phyloP scores from a whole-genome alignment of 164 flowering plant genomes.

The Liriodendron chinense region DNA sequence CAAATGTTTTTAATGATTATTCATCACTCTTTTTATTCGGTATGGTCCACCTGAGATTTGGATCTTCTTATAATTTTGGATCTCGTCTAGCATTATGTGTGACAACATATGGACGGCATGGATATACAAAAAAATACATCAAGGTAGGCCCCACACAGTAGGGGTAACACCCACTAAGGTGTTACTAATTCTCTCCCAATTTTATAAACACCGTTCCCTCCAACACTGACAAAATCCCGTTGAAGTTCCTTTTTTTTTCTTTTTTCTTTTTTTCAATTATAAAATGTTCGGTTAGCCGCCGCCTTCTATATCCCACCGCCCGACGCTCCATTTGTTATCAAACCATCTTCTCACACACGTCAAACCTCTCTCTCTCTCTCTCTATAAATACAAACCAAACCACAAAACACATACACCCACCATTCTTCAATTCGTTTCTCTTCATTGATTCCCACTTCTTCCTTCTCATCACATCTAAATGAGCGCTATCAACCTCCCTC shows the following conservation, averaged over 20 bases:
- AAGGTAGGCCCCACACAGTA: too few relatives aligned
- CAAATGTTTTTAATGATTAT: too few relatives aligned
- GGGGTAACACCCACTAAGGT: too few relatives aligned
- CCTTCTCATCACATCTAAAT: neutral
- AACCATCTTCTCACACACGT: constrained; percentile 20
- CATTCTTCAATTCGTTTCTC: neutral
- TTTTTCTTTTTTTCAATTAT: neutral
- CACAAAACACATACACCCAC: constrained; percentile 6
- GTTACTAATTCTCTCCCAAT: too few relatives aligned
- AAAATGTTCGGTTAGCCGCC: constrained; percentile 6
- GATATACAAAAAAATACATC: too few relatives aligned
- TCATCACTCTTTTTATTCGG: too few relatives aligned
- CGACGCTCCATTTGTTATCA: constrained; percentile 9
- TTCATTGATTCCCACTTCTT: neutral
- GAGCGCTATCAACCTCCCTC: constrained; percentile 49
- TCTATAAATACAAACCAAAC: constrained; percentile 22
- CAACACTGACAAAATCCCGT: constrained; percentile 7
- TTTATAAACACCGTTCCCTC: constrained; percentile 10
- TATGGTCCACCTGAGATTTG: too few relatives aligned
- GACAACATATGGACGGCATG: too few relatives aligned
- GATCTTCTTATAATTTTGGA: too few relatives aligned
- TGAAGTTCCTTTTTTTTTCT: too few relatives aligned
- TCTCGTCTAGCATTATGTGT: too few relatives aligned
- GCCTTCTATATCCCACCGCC: neutral
- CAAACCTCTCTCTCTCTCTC: neutral